Base-by-base conservation (phyloP, 805 yeast species). In the Pichia cabralensis region DNA sequence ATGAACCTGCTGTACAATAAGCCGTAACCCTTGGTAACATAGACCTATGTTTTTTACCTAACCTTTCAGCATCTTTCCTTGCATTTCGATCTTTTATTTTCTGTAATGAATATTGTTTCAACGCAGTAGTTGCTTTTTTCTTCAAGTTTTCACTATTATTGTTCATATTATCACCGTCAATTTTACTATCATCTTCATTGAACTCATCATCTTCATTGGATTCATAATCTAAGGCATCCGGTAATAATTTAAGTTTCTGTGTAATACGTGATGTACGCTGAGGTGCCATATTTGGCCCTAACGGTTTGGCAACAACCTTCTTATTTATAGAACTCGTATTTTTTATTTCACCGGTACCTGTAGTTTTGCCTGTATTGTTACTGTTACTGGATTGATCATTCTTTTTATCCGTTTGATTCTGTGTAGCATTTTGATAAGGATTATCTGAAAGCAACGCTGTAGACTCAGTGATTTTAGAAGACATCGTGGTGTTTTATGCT, bases 1-100 rank as follows among this genome's bases (percentile, higher is more conserved):
- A 92, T 17, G 92, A 76, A 21, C 96, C 88, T 19, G 96, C 86
- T 0, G 97, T 89, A 59, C 97, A 89, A 53, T 86, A 92, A 3
- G 96, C 95, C 0, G 97, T 89, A 2, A 88, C 96, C 41, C 98
- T 65, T 3, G 98, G 97, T 36, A 92, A 66, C 41, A 85, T 60
- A 22, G 80, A 80, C 41, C 97, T 63, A 48, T 80, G 89, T 43
- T 76, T 75, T 54, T 88, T 92, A 4, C 96, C 95, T 38, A 92
- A 63, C 33, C 88, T 74, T 53, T 88, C 96, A 0, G 98, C 97
- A 62, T 89, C 97, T 44, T 76, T 79, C 46, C 96, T 66, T 1
- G 96, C 96, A 1, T 92, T 79, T 15, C 80, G 69, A 45, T 89
- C 96, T 22, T 79, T 84, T 43, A 88, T 88, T 41, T 80, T 69